Percentiles rank a stretch among this genome's conserved stretches.
Evolutionary conservation across 176 grass and related monocot genomes (phyloP).

Genomic region (Guadua angustifolia): DNA sequence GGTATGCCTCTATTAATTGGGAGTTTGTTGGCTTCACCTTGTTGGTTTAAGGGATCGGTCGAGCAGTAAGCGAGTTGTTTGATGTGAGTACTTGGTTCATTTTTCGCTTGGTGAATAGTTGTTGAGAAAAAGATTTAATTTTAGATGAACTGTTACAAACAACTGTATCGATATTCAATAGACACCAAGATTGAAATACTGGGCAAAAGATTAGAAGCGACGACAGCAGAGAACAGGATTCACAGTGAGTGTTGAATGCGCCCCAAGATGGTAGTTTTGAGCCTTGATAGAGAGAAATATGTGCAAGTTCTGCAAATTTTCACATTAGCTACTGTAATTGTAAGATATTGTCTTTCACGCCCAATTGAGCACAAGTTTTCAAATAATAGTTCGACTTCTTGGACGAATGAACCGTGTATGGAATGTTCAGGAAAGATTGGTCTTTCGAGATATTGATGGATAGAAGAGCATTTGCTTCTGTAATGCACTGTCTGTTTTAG

Average conservation of each 20-base stretch:
- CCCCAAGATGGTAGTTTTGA: conserved; percentile 1
- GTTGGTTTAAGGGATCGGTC: not conserved
- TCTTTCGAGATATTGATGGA: not conserved
- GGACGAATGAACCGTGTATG: not conserved
- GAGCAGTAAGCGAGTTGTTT: not conserved
- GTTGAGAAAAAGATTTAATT: not conserved
- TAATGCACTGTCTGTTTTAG: not conserved
- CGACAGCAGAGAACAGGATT: not conserved
- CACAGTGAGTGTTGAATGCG: not conserved
- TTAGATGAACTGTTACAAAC: not conserved
- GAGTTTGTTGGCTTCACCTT: not conserved
- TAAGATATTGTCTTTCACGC: not conserved
- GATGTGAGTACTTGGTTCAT: not conserved
- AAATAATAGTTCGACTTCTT: not conserved
- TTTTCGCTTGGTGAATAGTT: not conserved
- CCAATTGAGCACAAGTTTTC: not conserved
- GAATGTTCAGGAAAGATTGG: not conserved
- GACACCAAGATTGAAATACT: not conserved
- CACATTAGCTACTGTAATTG: not conserved
- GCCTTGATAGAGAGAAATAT: not conserved
- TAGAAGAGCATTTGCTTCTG: not conserved
- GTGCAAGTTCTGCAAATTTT: not conserved
- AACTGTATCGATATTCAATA: not conserved
- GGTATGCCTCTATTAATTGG: not conserved
- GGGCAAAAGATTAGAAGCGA: not conserved